A percentile compares a stretch with the other conserved stretches of the same genome.
These are phyloP conservation scores for Tetraselmis striata DNA, from an alignment of 139 green algal genomes.

Conservation along the genomic window DNA sequence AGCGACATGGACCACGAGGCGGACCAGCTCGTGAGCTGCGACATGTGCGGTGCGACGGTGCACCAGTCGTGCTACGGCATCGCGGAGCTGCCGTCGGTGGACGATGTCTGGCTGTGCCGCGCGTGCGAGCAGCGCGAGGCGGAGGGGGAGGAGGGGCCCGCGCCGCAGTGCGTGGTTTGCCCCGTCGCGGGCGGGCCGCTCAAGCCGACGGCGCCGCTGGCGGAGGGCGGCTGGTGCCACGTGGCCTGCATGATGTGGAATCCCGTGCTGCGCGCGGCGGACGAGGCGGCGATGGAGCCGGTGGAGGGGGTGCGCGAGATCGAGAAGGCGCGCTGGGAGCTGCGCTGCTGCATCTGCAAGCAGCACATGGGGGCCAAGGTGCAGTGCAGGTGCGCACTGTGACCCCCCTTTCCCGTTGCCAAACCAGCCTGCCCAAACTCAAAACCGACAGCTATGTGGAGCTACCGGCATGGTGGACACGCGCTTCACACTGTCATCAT, in stretches of 20 bases:
- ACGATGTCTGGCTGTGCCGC: conserved; percentile 82
- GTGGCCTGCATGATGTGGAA: conserved; percentile 75
- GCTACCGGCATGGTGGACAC: no score
- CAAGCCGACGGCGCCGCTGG: conserved; percentile 74
- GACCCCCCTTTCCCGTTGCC: no score
- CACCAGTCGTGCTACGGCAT: conserved; percentile 93
- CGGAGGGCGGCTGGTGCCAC: conserved; percentile 74
- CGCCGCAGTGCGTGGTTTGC: conserved; percentile 87
- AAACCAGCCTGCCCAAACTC: no score
- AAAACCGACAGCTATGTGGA: no score
- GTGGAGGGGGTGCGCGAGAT: conserved; percentile 70
- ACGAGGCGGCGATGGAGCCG: conserved; percentile 61
- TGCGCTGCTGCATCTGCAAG: conserved; percentile 78
- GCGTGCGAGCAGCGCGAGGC: conserved; percentile 63
- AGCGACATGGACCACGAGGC: conserved; percentile 83
- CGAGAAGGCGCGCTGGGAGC: conserved; percentile 81
- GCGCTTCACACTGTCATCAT: no score
- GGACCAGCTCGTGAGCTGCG: conserved; percentile 84
- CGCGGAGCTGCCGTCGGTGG: conserved; percentile 54
- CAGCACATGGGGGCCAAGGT: conserved; percentile 87
- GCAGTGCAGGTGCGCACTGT: conserved; percentile 62
- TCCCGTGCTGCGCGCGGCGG: conserved; percentile 39
- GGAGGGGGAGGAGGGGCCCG: conserved; percentile 8
- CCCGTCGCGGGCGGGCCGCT: conserved; percentile 80
- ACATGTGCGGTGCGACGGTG: conserved; percentile 75